Evolutionary conservation across 148 eudicot species (phyloP), one percentile per base, ranked within the genome.

Genomic region (Oxyria digyna): DNA sequence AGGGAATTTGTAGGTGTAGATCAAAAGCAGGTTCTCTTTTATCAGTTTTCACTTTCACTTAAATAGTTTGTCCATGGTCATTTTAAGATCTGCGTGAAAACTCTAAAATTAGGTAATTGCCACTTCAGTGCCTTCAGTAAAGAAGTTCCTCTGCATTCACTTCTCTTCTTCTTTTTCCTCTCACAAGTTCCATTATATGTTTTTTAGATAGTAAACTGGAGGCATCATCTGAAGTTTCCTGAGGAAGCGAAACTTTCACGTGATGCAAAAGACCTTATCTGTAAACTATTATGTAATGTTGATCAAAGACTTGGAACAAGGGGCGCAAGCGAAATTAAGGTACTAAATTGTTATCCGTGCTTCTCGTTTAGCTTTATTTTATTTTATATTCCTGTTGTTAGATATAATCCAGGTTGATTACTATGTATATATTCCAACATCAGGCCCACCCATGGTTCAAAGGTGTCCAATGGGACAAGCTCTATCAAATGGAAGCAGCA

Each of bases 371-470:
- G 17, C 26, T n/a, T 14, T 71, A 15, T 20, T 74, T 46, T 18
- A 46, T 32, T 2, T 42, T 74, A 33, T 18, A 46, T 32, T 2
- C 29, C 31, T 40, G 7, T 10, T n/a, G 0, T 42, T 4, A 17
- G 64, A 31, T 59, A 31, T 27, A n/a, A 23, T 59, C 65, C 8
- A 59, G 31, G 20, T 52, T 48, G 63, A 31, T 24, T 46, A 69
- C 52, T 42, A 11, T n/a, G 52, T 8, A n/a, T 35, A 8, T 45
- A 33, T 43, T 33, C 54, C 68, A 49, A 70, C 73, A 67, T 67
- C 69, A 94, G 99, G 91, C 85, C 67, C 99, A 94, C 79, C 87
- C 93, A 18, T 94, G 99, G 99, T 94, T 94, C 75, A 87, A 76
- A 77, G 99, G 87, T 41, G 69, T 81, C 37, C 85, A 85, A 33